These are phyloP conservation scores for Lasiodiplodia sp. DNA, from an alignment of 2,329 filamentous ascomycete species.

Conservation along the genomic window DNA sequence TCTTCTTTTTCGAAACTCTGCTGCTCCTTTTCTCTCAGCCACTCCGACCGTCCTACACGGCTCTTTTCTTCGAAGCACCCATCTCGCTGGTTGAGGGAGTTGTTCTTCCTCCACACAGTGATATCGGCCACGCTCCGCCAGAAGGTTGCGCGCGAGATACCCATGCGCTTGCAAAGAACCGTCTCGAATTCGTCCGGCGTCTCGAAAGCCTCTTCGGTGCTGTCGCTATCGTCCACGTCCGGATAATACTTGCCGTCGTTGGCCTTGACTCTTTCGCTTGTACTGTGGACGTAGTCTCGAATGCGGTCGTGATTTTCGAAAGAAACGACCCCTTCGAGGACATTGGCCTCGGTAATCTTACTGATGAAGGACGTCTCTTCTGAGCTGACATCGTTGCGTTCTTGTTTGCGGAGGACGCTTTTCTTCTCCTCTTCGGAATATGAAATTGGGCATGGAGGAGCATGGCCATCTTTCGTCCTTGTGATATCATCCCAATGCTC, in stretches of 20 bases:
- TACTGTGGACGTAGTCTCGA: background rate
- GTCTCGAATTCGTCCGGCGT: background rate
- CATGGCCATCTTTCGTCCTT: background rate
- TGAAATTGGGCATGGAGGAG: background rate
- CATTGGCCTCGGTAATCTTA: background rate
- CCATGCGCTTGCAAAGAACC: background rate
- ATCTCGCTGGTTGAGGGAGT: too few relatives aligned
- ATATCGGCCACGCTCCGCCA: slow-evolving; percentile 41
- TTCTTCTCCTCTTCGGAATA: background rate
- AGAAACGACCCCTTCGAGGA: background rate
- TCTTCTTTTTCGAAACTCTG: too few relatives aligned
- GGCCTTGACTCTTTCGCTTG: background rate
- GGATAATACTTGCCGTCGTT: background rate
- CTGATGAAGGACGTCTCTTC: background rate
- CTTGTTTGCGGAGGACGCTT: background rate
- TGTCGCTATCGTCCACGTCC: background rate
- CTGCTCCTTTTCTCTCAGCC: too few relatives aligned
- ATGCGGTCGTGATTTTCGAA: background rate
- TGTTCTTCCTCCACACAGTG: too few relatives aligned
- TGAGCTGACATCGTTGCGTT: background rate
- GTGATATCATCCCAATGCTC: background rate
- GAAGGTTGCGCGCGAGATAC: slow-evolving; percentile 28
- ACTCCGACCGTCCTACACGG: too few relatives aligned
- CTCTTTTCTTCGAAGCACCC: too few relatives aligned
- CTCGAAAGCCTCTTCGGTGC: background rate